Evolutionary conservation across 176 grass and related monocot genomes (phyloP).

Genomic region (Paspalum notatum): DNA sequence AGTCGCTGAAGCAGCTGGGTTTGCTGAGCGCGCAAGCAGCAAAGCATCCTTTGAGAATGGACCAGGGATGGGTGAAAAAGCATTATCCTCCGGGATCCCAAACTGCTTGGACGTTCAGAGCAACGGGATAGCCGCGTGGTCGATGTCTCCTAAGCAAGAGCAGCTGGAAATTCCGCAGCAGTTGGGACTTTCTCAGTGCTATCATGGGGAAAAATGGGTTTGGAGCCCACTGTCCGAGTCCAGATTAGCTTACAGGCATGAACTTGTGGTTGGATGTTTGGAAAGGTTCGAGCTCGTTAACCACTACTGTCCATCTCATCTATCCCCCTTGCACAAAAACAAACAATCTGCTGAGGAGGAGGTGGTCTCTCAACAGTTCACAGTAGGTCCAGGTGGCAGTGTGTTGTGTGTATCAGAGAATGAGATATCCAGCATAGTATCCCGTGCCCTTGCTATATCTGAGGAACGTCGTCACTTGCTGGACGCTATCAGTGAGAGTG

Average conservation of each 20-base stretch:
- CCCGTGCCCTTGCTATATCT: constrained; percentile 54
- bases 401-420: constrained; percentile 58
- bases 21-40: neutral
- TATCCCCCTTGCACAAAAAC: constrained; percentile 41
- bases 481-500: constrained; percentile 40
- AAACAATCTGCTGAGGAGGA: constrained; percentile 40
- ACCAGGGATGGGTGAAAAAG: neutral
- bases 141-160: constrained; percentile 16
- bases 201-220: constrained; percentile 47
- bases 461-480: constrained; percentile 56
- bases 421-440: constrained; percentile 79
- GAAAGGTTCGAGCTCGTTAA: constrained; percentile 71
- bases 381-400: constrained; percentile 60
- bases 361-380: constrained; percentile 35
- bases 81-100: neutral
- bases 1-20: constrained; percentile 4
- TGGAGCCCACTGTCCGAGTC: constrained; percentile 54
- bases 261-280: constrained; percentile 46
- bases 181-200: neutral
- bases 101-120: constrained; percentile 23
- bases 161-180: neutral
- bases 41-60: constrained; percentile 23
- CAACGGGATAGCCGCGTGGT: neutral
- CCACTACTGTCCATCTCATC: constrained; percentile 49
- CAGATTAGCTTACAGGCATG: constrained; percentile 51